Percentiles rank a stretch among this genome's conserved stretches.
Evolutionary conservation across 495 filamentous ascomycete species (phyloP).

Genomic region (Aspergillus affinis): DNA sequence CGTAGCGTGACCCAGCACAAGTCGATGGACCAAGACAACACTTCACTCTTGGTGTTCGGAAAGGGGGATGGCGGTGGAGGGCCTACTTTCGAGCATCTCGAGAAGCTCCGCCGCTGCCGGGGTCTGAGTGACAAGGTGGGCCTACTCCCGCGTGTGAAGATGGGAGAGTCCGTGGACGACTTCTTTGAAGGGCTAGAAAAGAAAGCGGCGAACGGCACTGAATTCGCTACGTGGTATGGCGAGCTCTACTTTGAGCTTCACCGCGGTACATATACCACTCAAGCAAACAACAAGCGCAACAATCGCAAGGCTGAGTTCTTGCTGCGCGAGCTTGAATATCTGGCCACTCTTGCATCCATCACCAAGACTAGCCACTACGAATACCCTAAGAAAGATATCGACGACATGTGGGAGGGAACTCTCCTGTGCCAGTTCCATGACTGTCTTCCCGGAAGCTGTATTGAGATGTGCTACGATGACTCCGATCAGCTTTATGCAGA

Average conservation of each 20-base stretch:
- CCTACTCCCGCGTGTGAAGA: slow-evolving; percentile 77
- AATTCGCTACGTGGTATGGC: slow-evolving; percentile 96
- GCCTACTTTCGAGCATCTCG: slow-evolving; percentile 88
- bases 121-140: slow-evolving; percentile 88
- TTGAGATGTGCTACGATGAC: slow-evolving; percentile 97
- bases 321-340: slow-evolving; percentile 80
- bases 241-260: slow-evolving; percentile 98
- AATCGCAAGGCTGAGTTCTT: slow-evolving; percentile 84
- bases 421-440: slow-evolving; percentile 96
- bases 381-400: slow-evolving; percentile 89
- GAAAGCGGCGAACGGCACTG: slow-evolving; percentile 64
- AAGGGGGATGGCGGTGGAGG: slow-evolving; percentile 96
- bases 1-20: slow-evolving; percentile 92
- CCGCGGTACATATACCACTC: slow-evolving; percentile 93
- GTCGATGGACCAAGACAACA: slow-evolving; percentile 85
- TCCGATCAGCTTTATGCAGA: slow-evolving; percentile 81
- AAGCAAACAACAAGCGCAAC: slow-evolving; percentile 94
- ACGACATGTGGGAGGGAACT: slow-evolving; percentile 87
- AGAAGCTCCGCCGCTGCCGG: slow-evolving; percentile 93
- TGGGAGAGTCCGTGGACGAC: slow-evolving; percentile 93
- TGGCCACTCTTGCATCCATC: slow-evolving; percentile 84
- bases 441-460: slow-evolving; percentile 90
- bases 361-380: slow-evolving; percentile 61
- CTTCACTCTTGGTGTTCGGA: slow-evolving; percentile 87
- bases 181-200: slow-evolving; percentile 86